A percentile compares a stretch with the other conserved stretches of the same genome.
Evolutionary conservation across 2,329 filamentous ascomycete species (phyloP).

Genomic region (Diplodia sapinea): DNA sequence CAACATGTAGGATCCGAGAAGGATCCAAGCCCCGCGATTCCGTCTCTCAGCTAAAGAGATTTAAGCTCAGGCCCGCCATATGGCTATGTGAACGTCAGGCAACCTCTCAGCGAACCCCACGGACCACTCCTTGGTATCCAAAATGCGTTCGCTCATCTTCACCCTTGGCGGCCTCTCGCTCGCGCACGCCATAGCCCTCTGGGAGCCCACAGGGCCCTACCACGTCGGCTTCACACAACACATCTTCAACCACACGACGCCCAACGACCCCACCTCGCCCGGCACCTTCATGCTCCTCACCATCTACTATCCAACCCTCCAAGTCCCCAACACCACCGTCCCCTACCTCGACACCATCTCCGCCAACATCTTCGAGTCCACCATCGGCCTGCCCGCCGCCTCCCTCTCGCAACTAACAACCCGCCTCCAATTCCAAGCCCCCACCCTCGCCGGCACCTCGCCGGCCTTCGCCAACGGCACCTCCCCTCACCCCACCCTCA

Average conservation of each 20-base stretch:
- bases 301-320: slow-evolving; percentile 39
- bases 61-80: neutral
- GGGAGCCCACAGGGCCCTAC: slow-evolving; percentile 37
- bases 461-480: slow-evolving; percentile 13
- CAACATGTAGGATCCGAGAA: neutral
- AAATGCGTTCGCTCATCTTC: neutral
- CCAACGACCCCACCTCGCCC: slow-evolving; percentile 36
- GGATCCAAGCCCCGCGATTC: neutral
- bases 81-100: neutral
- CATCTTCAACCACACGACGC: slow-evolving; percentile 39
- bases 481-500: slow-evolving; percentile 12
- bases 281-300: slow-evolving; percentile 36
- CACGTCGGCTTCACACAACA: slow-evolving; percentile 39
- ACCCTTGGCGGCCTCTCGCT: neutral
- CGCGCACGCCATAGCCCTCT: neutral
- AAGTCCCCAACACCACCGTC: slow-evolving; percentile 34
- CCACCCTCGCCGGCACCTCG: neutral
- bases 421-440: slow-evolving; percentile 6
- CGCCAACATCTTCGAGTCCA: slow-evolving; percentile 33
- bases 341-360: slow-evolving; percentile 38
- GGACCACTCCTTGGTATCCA: neutral
- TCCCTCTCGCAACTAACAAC: neutral
- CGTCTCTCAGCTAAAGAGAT: neutral
- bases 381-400: slow-evolving; percentile 27
- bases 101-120: neutral